Evolutionary conservation across 768 basidiomycete species (phyloP).

Genomic region (Fibroporia radiculosa): DNA sequence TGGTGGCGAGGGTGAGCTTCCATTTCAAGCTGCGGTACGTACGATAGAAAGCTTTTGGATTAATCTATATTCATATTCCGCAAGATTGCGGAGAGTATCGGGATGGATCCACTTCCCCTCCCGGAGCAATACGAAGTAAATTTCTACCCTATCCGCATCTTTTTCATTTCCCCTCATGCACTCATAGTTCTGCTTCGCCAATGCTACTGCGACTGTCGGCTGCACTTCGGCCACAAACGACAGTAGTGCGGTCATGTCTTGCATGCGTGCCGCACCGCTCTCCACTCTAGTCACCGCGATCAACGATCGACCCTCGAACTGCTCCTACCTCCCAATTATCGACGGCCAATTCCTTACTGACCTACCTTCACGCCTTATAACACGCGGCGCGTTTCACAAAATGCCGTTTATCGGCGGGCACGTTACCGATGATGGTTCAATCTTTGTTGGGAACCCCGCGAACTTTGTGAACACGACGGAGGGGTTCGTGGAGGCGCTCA

Average conservation of each 20-base stretch:
- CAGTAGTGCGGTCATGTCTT: conserved; percentile 18
- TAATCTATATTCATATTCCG: background rate
- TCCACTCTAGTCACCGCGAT: conserved; percentile 28
- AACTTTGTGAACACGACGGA: background rate
- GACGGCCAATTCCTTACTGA: conserved; percentile 40
- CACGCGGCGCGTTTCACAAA: background rate
- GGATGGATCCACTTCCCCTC: background rate
- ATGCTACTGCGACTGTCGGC: conserved; percentile 29
- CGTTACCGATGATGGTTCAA: background rate
- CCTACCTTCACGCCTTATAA: conserved; percentile 21
- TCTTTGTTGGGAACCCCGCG: background rate
- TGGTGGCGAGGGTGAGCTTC: background rate
- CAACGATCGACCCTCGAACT: conserved; percentile 24
- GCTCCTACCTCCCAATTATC: conserved; percentile 36
- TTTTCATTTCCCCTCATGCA: background rate
- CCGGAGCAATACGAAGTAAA: background rate
- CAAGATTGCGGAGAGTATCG: conserved; percentile 1
- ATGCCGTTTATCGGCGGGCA: background rate
- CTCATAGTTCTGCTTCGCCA: conserved; percentile 24
- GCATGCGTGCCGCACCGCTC: conserved; percentile 30
- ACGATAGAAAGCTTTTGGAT: background rate
- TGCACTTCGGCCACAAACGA: conserved; percentile 28
- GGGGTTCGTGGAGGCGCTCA: background rate
- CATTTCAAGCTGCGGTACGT: conserved; percentile 16
- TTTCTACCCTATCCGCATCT: background rate